Evolutionary conservation across 225 moss, liverwort and hornwort species (phyloP), one percentile per base, ranked within the genome.

Genomic region (Anthoceros angustus): DNA sequence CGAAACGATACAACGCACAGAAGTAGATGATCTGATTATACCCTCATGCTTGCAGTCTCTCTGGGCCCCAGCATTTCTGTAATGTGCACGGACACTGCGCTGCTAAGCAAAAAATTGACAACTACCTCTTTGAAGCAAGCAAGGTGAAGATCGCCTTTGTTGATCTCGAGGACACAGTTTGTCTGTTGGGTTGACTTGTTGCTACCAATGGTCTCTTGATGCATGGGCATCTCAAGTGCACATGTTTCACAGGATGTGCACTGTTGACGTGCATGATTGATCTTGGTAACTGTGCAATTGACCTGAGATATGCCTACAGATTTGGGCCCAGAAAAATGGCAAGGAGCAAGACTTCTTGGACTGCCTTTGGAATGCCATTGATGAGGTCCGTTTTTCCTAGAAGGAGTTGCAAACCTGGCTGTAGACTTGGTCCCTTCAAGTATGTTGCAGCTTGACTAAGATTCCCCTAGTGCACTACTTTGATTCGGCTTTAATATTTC

Each of bases 21-120:
- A 55, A 18, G 12, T 20, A 18, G 23, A 55, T 18, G n/a, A 20
- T 55, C 55, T 55, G 55, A 55, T 55, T 20, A 4, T 55, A 20
- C n/a, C 23, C 8, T 18, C 55, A 55, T 55, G 55, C 55, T 55
- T 55, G 76, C 92, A 98, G 98, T 87, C 87, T 84, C 89, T 84
- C 89, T 80, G 88, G 89, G 84, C 92, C 98, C 72, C 98, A 92
- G 81, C 89, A 98, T 75, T 98, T 98, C 69, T 86, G 78, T 74
- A 98, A 92, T 83, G 98, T 89, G 79, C 83, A 78, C 71, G 92
- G 98, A 80, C 85, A 87, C 72, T 76, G 83, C 79, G 84, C 86
- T 79, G 82, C 98, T 77, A 92, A 92, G 77, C 92, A 98, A 80
- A 98, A 83, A 79, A 86, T 98, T 74, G 98, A 87, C 67, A 75